These are phyloP conservation scores for Pycnococcus provasolii DNA, from an alignment of 139 green algal species.

Conservation along the genomic window DNA sequence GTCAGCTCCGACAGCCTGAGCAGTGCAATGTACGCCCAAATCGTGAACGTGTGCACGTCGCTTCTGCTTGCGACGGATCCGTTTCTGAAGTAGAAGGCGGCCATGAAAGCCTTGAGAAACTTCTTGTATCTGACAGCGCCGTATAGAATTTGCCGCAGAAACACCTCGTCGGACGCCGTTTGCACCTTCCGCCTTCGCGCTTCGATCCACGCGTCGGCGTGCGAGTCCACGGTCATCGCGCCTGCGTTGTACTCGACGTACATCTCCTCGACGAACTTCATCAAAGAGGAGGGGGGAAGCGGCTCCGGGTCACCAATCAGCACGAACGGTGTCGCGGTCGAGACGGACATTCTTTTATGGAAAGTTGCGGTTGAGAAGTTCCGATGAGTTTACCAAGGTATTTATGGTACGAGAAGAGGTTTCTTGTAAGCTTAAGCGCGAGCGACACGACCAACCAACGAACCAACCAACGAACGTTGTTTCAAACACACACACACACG, in stretches of 20 bases:
- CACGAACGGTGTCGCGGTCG: too few species aligned
- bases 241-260: conserved; percentile 21
- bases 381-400: too few species aligned
- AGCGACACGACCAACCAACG: too few species aligned
- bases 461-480: too few species aligned
- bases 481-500: too few species aligned
- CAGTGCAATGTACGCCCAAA: conserved; percentile 22
- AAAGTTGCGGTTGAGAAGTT: too few species aligned
- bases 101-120: conserved; percentile 13
- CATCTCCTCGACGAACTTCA: conserved; percentile 18
- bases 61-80: background rate
- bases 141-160: conserved; percentile 2
- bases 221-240: conserved; percentile 23
- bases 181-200: background rate
- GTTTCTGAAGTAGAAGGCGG: conserved; percentile 19
- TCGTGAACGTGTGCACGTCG: conserved; percentile 22
- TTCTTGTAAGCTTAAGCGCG: too few species aligned
- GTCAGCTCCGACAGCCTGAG: conserved; percentile 21
- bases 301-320: too few species aligned
- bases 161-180: background rate
- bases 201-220: conserved; percentile 21
- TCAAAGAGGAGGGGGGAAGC: background rate
- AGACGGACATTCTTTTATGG: too few species aligned
- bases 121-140: conserved; percentile 13
- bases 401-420: too few species aligned